Evolutionary conservation across 2,329 filamentous ascomycete species (phyloP), one percentile per base, ranked within the genome.

Genomic region (Phialocephala sp.): DNA sequence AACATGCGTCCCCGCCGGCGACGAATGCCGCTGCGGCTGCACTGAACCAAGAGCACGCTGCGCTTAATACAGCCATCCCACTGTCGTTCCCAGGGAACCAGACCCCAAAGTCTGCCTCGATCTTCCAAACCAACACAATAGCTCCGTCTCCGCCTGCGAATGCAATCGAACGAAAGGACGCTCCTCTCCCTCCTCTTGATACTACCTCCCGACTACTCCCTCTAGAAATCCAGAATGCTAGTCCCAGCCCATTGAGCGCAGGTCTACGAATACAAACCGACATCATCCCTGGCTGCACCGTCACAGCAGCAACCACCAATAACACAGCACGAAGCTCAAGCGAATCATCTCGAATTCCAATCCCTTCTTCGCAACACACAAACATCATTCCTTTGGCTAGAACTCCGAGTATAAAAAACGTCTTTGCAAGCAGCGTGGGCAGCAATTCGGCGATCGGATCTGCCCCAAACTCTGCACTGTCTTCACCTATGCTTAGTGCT

Each of bases 401-500:
- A 71, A 89, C 87, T 0, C 87, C 87, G 2, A 89, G 87, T 73
- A 76, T 89, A 66, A 88, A 88, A 72, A 81, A 84, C 54, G 80
- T 83, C 56, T 77, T 87, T 20, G 77, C 80, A 54, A 82, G 80
- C 73, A 80, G 80, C 66, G 79, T 87, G 39, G 81, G 84, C 32
- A 75, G 72, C 64, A 74, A 62, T 32, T 72, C 72, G 18, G 69
- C 72, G 50, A 76, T 81, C 35, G 75, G 77, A 18, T 88, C 85
- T 43, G 82, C 87, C 1, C 84, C 89, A 14, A 90, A 85, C 72
- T 93, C 90, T 3, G 81, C 84, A 36, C 83, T 90, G n/a, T 86
- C 90, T 8, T 93, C 91, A 63, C 91, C 91, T 3, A 85, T 91
- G 69, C 86, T 93, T 62, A 85, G 88, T 66, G 90, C 91, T 55